Conservation (phyloP, 2,329 filamentous ascomycete genomes). For the Fusarium sp. region DNA sequence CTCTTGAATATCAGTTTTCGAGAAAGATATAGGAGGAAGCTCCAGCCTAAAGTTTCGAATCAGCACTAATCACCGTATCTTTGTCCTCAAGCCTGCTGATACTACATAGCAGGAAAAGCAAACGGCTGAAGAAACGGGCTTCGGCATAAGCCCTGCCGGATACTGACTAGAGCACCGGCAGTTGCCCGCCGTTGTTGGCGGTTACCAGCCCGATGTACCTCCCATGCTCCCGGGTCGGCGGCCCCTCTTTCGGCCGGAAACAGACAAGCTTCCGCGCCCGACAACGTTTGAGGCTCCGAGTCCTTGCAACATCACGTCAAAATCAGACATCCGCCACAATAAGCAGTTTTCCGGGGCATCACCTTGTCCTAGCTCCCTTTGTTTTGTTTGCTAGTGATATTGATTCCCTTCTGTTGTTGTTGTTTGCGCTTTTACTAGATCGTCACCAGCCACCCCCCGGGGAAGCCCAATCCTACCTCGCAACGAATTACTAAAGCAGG, state of each 20-base stretch:
- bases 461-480: conserved; percentile 7
- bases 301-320: conserved; percentile 28
- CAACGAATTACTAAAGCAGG: conserved; percentile 20
- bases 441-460: background rate
- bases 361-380: background rate
- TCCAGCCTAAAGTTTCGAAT: background rate
- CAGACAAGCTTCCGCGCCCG: conserved; percentile 22
- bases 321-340: conserved; percentile 26
- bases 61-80: background rate
- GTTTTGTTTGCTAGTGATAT: background rate
- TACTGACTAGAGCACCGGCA: background rate
- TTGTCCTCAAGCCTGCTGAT: background rate
- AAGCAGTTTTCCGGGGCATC: background rate
- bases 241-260: conserved; percentile 35
- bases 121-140: background rate
- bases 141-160: background rate
- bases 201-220: conserved; percentile 15
- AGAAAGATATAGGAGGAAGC: background rate
- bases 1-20: background rate
- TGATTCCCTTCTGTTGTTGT: background rate
- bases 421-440: background rate
- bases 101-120: background rate
- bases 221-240: conserved; percentile 20
- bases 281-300: conserved; percentile 19
- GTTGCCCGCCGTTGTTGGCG: background rate